Base-by-base conservation (phyloP, 2,329 filamentous ascomycete species). In the Emergomyces pasteurianus region DNA sequence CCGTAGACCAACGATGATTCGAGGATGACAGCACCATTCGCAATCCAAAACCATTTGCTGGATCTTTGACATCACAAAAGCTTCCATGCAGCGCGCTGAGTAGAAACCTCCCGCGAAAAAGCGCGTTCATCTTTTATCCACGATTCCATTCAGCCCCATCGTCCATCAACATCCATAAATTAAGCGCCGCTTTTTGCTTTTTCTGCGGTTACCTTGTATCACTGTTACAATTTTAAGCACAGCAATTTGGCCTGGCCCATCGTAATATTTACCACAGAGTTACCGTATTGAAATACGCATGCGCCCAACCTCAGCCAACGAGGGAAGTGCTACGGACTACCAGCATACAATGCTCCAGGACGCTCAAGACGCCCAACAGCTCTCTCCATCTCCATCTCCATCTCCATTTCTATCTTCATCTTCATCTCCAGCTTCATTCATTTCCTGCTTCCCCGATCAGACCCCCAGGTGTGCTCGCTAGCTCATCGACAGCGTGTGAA, bases 161-260 rank as follows among this genome's bases (percentile, higher is more conserved):
- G 38, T n/a, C 52, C 21, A 49, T n/a, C n/a, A n/a, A n/a, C n/a
- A 31, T 56, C 52, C 28, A 40, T 36, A 28, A 55, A 31, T 38
- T 53, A 49, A 46, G 52, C 53, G 53, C 31, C 42, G 59, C 28
- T 42, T 52, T 60, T 58, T 58, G 46, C 43, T 53, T 58, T 60
- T 60, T 60, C 40, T 54, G 40, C 50, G 49, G 40, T 55, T 60
- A 23, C 58, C n/a, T 18, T 16, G 52, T 55, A 55, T 55, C 34
- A 7, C 12, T 5, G 34, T 40, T 55, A 55, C 52, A 38, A 21
- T 7, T n/a, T 26, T 34, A 10, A 26, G 12, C 52, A 21, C 34
- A 26, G 34, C 34, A 10, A 16, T 40, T 21, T n/a, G 31, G 34
- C 2, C 10, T 55, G 34, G 21, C 9, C 52, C 5, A 7, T 34